These are phyloP conservation scores for Diaporthe caulivora DNA, from an alignment of 2,329 filamentous ascomycete species.

Conservation along the genomic window DNA sequence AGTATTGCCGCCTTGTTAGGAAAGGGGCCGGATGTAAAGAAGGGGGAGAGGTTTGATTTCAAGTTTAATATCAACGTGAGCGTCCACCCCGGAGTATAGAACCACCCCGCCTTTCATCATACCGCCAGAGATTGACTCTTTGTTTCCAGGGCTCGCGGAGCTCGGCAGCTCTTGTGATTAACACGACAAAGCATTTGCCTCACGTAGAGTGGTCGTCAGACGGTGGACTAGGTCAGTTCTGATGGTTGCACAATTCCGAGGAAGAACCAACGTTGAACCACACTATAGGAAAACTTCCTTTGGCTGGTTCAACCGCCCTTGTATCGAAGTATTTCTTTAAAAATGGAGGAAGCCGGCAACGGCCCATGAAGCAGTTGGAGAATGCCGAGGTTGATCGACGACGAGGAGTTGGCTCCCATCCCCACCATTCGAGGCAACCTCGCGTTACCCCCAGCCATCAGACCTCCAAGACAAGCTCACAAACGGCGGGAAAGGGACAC, in stretches of 20 bases:
- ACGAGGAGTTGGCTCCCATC: background rate
- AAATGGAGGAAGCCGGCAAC: background rate
- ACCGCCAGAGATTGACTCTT: background rate
- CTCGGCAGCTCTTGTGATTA: conserved; percentile 25
- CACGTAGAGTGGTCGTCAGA: conserved; percentile 32
- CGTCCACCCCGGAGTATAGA: background rate
- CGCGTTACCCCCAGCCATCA: background rate
- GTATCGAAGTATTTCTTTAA: conserved; percentile 13
- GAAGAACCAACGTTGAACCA: background rate
- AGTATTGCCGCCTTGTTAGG: conserved; percentile 30
- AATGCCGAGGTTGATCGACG: background rate
- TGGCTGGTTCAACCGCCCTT: conserved; percentile 12
- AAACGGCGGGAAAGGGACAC: background rate
- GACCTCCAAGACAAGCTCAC: background rate
- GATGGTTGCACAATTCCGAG: background rate
- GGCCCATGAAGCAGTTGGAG: background rate
- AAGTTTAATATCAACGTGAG: conserved; percentile 32
- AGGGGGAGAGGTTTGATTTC: conserved; percentile 28
- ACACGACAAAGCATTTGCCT: conserved; percentile 29
- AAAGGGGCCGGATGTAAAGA: conserved; percentile 27
- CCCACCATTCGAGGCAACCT: background rate
- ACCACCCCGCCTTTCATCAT: background rate
- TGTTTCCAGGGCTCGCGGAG: conserved; percentile 4
- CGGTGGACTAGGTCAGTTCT: conserved; percentile 24
- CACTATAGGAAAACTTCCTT: conserved; percentile 20